These are phyloP conservation scores for Scheffersomyces coipomensis DNA, from an alignment of 805 yeast genomes.

Conservation along the genomic window DNA sequence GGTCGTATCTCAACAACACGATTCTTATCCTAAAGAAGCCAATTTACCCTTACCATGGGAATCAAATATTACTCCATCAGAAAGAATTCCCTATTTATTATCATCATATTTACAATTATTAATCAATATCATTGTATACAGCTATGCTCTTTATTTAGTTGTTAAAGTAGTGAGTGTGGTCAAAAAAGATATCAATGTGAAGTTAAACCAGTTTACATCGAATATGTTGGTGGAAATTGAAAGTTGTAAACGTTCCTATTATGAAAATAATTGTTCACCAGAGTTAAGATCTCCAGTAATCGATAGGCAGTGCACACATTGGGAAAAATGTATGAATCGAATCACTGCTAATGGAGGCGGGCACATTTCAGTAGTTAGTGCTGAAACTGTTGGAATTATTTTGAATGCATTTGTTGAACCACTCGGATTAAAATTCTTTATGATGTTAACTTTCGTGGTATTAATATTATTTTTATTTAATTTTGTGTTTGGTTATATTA, in stretches of 20 bases:
- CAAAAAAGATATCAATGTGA: constrained; percentile 50
- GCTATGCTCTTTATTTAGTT: constrained; percentile 43
- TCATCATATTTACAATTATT: constrained; percentile 61
- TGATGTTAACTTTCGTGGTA: constrained; percentile 37
- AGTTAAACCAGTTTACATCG: constrained; percentile 47
- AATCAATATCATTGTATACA: constrained; percentile 47
- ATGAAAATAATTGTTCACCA: constrained; percentile 57
- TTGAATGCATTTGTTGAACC: constrained; percentile 68
- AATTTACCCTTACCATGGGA: constrained; percentile 62
- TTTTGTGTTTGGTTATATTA: constrained; percentile 62
- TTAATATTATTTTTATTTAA: constrained; percentile 55
- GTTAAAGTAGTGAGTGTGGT: constrained; percentile 47
- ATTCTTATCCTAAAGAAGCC: not conserved
- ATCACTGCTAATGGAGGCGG: constrained; percentile 49
- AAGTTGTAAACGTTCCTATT: constrained; percentile 50
- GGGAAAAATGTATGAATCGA: constrained; percentile 68
- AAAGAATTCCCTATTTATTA: constrained; percentile 53
- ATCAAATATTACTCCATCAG: constrained; percentile 46
- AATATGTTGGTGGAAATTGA: constrained; percentile 51
- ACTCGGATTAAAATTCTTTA: constrained; percentile 57
- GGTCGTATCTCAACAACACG: too few species aligned
- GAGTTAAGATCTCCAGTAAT: constrained; percentile 58
- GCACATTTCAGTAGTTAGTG: constrained; percentile 53
- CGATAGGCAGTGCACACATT: constrained; percentile 52
- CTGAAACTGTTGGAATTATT: constrained; percentile 60